These are phyloP conservation scores for Salix suchowensis DNA, from an alignment of 345 rosid genomes.

Conservation along the genomic window DNA sequence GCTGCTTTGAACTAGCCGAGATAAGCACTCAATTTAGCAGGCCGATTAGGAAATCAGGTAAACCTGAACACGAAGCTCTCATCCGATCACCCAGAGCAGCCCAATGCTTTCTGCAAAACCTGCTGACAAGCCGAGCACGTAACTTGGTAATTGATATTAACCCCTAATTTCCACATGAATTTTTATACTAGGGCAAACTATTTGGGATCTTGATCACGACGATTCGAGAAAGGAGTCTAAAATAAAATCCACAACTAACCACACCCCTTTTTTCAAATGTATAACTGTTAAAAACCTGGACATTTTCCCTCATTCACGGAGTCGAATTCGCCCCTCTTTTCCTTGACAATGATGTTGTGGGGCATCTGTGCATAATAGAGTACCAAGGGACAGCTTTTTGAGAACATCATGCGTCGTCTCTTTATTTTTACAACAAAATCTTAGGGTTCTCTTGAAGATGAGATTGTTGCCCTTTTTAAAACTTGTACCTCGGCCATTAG, in stretches of 20 bases:
- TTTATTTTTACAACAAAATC: not conserved
- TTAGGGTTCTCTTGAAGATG: not conserved
- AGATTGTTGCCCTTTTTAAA: not conserved
- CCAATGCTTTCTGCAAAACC: too few relatives aligned
- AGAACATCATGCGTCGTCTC: not conserved
- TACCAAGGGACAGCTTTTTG: not conserved
- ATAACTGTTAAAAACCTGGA: not conserved
- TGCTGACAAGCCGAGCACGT: too few relatives aligned
- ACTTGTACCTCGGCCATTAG: not conserved
- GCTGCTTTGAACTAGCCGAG: too few relatives aligned
- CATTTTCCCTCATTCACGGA: conserved; percentile 14
- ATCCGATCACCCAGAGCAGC: too few relatives aligned
- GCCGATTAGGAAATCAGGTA: too few relatives aligned
- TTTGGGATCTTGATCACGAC: not conserved
- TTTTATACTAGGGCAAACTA: not conserved
- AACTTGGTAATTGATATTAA: too few relatives aligned
- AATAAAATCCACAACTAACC: too few relatives aligned
- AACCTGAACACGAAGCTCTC: too few relatives aligned
- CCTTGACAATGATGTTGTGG: conserved; percentile 9
- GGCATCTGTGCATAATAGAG: not conserved
- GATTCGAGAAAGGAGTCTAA: too few relatives aligned
- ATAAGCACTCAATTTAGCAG: too few relatives aligned
- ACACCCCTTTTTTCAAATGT: too few relatives aligned
- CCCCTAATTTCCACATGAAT: not conserved
- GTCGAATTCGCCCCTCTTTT: not conserved